Conservation (phyloP, 1,284 basidiomycete genomes). For the Microbotryum lychnidis-dioicae region DNA sequence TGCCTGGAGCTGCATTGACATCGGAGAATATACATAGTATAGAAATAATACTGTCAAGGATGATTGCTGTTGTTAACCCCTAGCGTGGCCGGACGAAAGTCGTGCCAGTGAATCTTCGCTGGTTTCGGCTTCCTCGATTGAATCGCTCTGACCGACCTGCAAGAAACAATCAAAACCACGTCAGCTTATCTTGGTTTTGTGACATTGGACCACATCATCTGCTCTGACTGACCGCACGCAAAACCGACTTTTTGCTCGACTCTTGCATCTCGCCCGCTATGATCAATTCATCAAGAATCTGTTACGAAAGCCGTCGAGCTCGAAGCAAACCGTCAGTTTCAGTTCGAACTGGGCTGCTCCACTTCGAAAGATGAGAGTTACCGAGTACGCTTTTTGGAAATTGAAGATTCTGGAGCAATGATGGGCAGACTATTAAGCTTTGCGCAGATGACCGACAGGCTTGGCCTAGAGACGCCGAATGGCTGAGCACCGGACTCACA, state of each 20-base stretch:
- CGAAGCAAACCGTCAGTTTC: conserved; percentile 7
- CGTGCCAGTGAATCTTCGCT: conserved; percentile 22
- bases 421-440: not conserved
- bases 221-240: conserved; percentile 59
- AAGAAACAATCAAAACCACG: not conserved
- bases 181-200: not conserved
- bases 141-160: conserved; percentile 49
- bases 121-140: conserved; percentile 46
- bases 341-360: not conserved
- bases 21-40: too few species aligned
- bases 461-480: too few species aligned
- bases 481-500: conserved; percentile 49
- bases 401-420: conserved; percentile 71
- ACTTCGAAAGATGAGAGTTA: conserved; percentile 39
- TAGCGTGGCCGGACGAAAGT: too few species aligned
- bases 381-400: conserved; percentile 94
- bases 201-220: not conserved
- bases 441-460: too few species aligned
- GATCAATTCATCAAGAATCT: conserved; percentile 96
- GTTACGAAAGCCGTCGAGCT: conserved; percentile 16
- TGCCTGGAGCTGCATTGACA: too few species aligned
- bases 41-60: not conserved
- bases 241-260: conserved; percentile 94
- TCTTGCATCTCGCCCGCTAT: conserved; percentile 98
- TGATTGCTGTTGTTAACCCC: too few species aligned